Conservation (phyloP, 2,329 filamentous ascomycete species). For the Xylariomycetidae sp. region DNA sequence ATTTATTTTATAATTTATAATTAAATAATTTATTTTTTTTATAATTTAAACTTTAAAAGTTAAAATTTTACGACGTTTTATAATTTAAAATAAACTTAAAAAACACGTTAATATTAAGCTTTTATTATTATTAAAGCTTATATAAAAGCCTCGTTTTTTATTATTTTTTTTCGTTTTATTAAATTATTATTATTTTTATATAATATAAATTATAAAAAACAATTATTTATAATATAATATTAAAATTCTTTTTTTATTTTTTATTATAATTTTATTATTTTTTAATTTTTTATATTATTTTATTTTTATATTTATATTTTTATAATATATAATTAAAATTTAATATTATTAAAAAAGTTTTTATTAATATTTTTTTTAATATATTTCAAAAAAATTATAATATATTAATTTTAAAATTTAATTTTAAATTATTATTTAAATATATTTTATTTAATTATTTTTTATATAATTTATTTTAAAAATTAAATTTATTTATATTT, state of each 20-base stretch:
- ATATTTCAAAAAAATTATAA: too few relatives aligned
- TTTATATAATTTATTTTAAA: too few relatives aligned
- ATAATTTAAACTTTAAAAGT: constrained; percentile 1
- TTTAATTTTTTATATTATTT: background rate
- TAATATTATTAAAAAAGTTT: too few relatives aligned
- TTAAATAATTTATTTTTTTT: background rate
- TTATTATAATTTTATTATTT: background rate
- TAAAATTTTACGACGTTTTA: background rate
- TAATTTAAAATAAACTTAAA: background rate
- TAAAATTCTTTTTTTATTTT: background rate
- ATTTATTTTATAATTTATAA: background rate
- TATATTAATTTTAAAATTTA: too few relatives aligned
- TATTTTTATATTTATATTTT: background rate
- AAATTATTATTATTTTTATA: constrained; percentile 1
- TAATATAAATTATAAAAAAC: background rate
- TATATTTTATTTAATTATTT: too few relatives aligned
- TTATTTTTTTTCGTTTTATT: too few relatives aligned
- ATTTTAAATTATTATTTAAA: too few relatives aligned
- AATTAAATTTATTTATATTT: too few relatives aligned
- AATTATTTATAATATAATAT: constrained; percentile 1
- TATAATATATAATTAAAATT: constrained; percentile 4
- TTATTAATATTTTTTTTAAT: too few relatives aligned
- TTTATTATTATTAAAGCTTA: constrained; percentile 1
- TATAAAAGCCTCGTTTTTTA: constrained; percentile 1
- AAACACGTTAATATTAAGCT: too few relatives aligned